Evolutionary conservation across 2,329 filamentous ascomycete species (phyloP), one percentile per base, ranked within the genome.

Genomic region (Aspergillus brasiliensis): DNA sequence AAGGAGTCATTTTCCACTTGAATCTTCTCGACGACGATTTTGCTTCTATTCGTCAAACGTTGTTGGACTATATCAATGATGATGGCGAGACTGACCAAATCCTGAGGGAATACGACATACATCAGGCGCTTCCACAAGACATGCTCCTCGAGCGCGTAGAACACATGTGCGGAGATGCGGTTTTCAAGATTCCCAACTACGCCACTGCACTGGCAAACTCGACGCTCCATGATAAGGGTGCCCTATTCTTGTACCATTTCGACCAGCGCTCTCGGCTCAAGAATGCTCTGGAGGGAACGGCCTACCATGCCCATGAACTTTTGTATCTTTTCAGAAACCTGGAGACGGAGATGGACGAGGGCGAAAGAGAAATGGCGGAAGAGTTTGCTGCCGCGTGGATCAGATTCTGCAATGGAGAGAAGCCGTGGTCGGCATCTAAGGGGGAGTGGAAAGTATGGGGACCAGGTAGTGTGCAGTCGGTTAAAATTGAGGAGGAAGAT

Each of bases 251-350:
- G 6, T 72, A 71, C 21, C 69, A 71, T 51, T 70, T 70, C 23
- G 70, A 71, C 25, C 69, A 71, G 46, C 62, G 67, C 6, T 70
- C 67, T 31, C 62, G 65, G 3, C 47, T 70, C 5, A 51, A 59
- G 10, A 71, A 71, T 49, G 25, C 57, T 1, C 58, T 71, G 3
- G 62, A 69, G 28, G 69, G 64, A 2, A 71, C 69, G 0, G 67
- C 69, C 11, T 71, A 71, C 52, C 68, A 71, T 59, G 69, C 69
- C 0, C 62, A 70, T 51, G 68, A 71, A 23, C 58, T 71, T 17
- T 56, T 71, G 8, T 71, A 71, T 38, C 59, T 70, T 2, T 71
- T 67, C 37, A 56, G 59, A 2, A 71, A 71, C 21, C 44, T 71
- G 47, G 56, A 65, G 7, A 63, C 65, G 11, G 62, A 67, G 48